A percentile compares a stretch with the other conserved stretches of the same genome.
Evolutionary conservation across 805 yeast genomes (phyloP).

Genomic region (Kluyveromyces wickerhamii): DNA sequence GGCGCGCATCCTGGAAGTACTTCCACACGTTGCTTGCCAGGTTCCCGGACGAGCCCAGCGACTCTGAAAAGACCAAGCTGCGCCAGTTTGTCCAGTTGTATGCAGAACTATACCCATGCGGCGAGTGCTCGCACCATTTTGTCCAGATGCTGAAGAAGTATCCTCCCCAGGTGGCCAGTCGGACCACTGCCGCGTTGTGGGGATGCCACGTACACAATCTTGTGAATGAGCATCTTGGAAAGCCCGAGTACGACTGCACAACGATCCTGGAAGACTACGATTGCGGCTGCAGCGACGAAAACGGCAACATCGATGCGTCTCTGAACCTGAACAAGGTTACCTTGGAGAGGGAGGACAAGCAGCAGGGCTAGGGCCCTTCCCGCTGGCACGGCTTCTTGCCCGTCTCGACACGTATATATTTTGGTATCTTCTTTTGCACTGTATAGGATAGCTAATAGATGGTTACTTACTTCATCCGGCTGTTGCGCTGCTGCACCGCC

Average conservation of each 20-base stretch:
- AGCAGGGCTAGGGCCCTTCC: slow-evolving; percentile 40
- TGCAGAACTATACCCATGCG: slow-evolving; percentile 93
- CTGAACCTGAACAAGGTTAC: slow-evolving; percentile 24
- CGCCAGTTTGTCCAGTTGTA: slow-evolving; percentile 59
- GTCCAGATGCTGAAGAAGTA: slow-evolving; percentile 53
- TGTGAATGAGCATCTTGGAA: slow-evolving; percentile 66
- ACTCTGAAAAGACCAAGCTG: slow-evolving; percentile 55
- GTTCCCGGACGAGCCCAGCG: slow-evolving; percentile 76
- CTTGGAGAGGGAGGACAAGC: slow-evolving; percentile 41
- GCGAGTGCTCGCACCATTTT: slow-evolving; percentile 94
- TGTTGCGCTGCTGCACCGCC: neutral
- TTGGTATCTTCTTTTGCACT: too few species aligned
- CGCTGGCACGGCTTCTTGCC: too few species aligned
- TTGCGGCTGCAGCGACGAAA: slow-evolving; percentile 91
- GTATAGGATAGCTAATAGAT: too few species aligned
- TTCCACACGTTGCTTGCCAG: slow-evolving; percentile 89
- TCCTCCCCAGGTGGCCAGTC: slow-evolving; percentile 77
- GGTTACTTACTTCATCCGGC: too few species aligned
- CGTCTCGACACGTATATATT: too few species aligned
- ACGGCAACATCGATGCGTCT: slow-evolving; percentile 26
- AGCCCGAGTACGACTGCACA: slow-evolving; percentile 75
- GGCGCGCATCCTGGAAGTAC: slow-evolving; percentile 85
- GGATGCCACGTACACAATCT: slow-evolving; percentile 89
- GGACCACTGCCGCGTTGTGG: slow-evolving; percentile 87
- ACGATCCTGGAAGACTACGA: slow-evolving; percentile 83